These are phyloP conservation scores for Capniomyces stellatus DNA, from an alignment of 371 early-diverging fungal species.

Conservation along the genomic window DNA sequence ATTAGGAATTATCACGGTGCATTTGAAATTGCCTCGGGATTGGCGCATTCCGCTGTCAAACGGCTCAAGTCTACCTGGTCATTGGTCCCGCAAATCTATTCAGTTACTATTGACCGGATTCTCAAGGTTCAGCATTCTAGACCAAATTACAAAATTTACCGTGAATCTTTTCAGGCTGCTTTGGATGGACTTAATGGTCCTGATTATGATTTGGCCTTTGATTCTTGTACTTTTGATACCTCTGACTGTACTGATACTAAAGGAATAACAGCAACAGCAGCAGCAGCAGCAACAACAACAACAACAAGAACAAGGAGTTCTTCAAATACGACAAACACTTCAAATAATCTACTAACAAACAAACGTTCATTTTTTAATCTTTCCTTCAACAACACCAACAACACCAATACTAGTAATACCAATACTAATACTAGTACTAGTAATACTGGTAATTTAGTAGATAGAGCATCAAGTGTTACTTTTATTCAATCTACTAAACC, in stretches of 20 bases:
- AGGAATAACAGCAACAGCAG: slow-evolving; percentile 4
- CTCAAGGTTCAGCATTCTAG: slow-evolving; percentile 19
- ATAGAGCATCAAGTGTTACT: too few species aligned
- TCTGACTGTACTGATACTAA: neutral
- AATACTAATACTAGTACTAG: too few species aligned
- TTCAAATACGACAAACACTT: too few species aligned
- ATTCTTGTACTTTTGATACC: slow-evolving; percentile 9
- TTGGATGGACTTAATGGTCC: slow-evolving; percentile 18
- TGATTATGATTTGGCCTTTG: slow-evolving; percentile 20
- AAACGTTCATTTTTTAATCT: too few species aligned
- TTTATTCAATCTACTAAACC: too few species aligned
- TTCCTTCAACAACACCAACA: too few species aligned
- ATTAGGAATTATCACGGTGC: slow-evolving; percentile 37
- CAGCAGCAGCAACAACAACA: neutral
- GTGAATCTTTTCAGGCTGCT: slow-evolving; percentile 25
- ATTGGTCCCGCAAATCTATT: slow-evolving; percentile 18
- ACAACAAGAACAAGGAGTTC: too few species aligned
- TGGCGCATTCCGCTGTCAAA: slow-evolving; percentile 32
- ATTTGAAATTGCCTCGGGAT: slow-evolving; percentile 41
- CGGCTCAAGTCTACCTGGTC: slow-evolving; percentile 29
- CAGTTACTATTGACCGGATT: slow-evolving; percentile 17
- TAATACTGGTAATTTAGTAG: too few species aligned
- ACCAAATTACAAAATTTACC: slow-evolving; percentile 27
- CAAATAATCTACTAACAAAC: too few species aligned
- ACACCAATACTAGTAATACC: too few species aligned